phyloP scores from a whole-genome alignment of 2,329 filamentous ascomycete species.

The Neocatenulostroma microsporum region DNA sequence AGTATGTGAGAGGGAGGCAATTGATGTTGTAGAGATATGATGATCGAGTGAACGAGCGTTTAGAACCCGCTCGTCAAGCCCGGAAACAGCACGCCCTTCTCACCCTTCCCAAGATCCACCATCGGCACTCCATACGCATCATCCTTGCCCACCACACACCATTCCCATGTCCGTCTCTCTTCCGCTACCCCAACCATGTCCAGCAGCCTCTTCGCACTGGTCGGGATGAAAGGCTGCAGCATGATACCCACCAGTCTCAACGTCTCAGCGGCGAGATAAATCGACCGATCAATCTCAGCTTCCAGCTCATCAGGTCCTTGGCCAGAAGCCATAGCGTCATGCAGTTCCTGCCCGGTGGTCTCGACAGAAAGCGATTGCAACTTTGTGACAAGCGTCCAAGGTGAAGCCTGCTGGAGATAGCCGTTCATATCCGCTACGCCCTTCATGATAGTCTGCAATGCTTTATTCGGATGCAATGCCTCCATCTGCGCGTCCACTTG shows the following conservation, averaged over 20 bases:
- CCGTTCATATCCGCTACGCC: conserved; percentile 57
- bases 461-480: conserved; percentile 53
- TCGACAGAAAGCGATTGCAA: conserved; percentile 18
- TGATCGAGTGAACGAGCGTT: too few relatives aligned
- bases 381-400: conserved; percentile 56
- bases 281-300: conserved; percentile 46
- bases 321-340: conserved; percentile 13
- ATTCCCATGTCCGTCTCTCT: conserved; percentile 54
- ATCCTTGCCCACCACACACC: conserved; percentile 59
- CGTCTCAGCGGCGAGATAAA: conserved; percentile 68
- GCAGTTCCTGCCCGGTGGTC: conserved; percentile 24
- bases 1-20: too few relatives aligned
- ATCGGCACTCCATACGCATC: conserved; percentile 55
- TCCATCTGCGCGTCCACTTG: conserved; percentile 53
- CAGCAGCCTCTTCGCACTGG: conserved; percentile 62
- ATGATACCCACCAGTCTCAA: conserved; percentile 75
- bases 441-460: conserved; percentile 57
- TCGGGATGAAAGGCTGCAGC: conserved; percentile 84
- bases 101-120: conserved; percentile 35
- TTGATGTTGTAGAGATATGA: too few relatives aligned
- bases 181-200: conserved; percentile 66
- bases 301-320: conserved; percentile 24
- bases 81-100: conserved; percentile 47
- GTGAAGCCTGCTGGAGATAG: conserved; percentile 56
- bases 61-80: conserved; percentile 28